Conservation (phyloP, 1,284 basidiomycete species). For the Rhodotorula sp. region DNA sequence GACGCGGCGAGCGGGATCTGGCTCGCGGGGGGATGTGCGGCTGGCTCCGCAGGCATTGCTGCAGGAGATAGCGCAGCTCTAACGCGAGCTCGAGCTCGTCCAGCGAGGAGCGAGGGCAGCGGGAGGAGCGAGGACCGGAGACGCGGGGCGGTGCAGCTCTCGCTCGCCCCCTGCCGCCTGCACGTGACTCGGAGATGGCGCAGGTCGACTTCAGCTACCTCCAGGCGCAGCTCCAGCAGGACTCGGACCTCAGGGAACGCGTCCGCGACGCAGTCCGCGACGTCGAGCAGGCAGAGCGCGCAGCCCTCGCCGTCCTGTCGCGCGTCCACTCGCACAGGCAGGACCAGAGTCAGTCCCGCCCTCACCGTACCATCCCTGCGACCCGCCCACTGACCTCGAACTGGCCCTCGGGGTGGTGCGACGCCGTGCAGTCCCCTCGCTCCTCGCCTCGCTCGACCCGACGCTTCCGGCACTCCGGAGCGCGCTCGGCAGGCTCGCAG, state of each 20-base stretch:
- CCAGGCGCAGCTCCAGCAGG: slow-evolving; percentile 25
- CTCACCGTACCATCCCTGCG: no score
- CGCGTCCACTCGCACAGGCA: slow-evolving; percentile 25
- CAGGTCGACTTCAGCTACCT: slow-evolving; percentile 35
- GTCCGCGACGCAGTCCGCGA: slow-evolving; percentile 36
- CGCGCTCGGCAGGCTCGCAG: slow-evolving; percentile 21
- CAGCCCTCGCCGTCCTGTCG: slow-evolving; percentile 19
- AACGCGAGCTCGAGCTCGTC: no score
- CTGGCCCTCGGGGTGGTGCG: background rate
- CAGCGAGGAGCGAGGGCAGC: no score
- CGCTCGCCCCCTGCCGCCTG: background rate
- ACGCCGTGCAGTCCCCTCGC: slow-evolving; percentile 22
- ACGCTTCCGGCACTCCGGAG: slow-evolving; percentile 27
- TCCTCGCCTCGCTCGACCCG: slow-evolving; percentile 35
- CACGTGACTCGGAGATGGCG: slow-evolving; percentile 1
- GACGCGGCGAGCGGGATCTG: background rate
- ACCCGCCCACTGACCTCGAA: background rate
- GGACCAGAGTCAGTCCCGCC: slow-evolving; percentile 11
- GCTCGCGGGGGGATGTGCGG: background rate
- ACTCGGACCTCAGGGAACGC: slow-evolving; percentile 38
- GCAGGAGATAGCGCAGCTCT: no score
- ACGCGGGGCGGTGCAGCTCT: background rate
- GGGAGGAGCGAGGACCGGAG: background rate
- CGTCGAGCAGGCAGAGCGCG: slow-evolving; percentile 34
- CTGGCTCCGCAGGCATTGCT: background rate